Evolutionary conservation across 1,284 basidiomycete genomes (phyloP).

Genomic region (Boletus sp.): DNA sequence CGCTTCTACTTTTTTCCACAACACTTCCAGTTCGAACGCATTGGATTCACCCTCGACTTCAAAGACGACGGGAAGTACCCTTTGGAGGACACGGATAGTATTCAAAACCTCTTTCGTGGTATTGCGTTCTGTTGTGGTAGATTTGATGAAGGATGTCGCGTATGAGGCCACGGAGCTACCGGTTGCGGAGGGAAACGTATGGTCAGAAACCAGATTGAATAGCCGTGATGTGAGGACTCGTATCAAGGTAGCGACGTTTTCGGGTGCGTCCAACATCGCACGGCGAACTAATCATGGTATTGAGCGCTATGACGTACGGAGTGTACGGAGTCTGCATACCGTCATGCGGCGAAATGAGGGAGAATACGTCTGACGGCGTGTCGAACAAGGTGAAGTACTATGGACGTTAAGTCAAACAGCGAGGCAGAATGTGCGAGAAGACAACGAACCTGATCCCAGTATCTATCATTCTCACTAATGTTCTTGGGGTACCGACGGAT

Average conservation of each 20-base stretch:
- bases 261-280: slow-evolving; percentile 75
- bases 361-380: slow-evolving; percentile 83
- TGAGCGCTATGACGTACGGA: background rate
- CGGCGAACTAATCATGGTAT: slow-evolving; percentile 56
- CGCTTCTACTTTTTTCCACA: slow-evolving; percentile 65
- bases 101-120: slow-evolving; percentile 83
- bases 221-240: slow-evolving; percentile 70
- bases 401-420: slow-evolving; percentile 16
- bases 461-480: slow-evolving; percentile 67
- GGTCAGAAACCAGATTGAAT: slow-evolving; percentile 77
- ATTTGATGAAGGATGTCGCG: slow-evolving; percentile 64
- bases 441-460: slow-evolving; percentile 76
- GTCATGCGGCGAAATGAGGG: slow-evolving; percentile 81
- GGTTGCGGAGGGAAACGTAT: slow-evolving; percentile 70
- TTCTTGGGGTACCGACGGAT: slow-evolving; percentile 42
- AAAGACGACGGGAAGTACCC: slow-evolving; percentile 84
- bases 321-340: slow-evolving; percentile 58
- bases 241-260: slow-evolving; percentile 82
- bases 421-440: background rate
- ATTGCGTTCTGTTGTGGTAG: slow-evolving; percentile 52
- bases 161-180: slow-evolving; percentile 57
- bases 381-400: slow-evolving; percentile 84
- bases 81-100: slow-evolving; percentile 79
- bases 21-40: slow-evolving; percentile 63
- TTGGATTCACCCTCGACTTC: slow-evolving; percentile 74